These are phyloP conservation scores for Marvania coccoides DNA, from an alignment of 139 green algal genomes.

Conservation along the genomic window DNA sequence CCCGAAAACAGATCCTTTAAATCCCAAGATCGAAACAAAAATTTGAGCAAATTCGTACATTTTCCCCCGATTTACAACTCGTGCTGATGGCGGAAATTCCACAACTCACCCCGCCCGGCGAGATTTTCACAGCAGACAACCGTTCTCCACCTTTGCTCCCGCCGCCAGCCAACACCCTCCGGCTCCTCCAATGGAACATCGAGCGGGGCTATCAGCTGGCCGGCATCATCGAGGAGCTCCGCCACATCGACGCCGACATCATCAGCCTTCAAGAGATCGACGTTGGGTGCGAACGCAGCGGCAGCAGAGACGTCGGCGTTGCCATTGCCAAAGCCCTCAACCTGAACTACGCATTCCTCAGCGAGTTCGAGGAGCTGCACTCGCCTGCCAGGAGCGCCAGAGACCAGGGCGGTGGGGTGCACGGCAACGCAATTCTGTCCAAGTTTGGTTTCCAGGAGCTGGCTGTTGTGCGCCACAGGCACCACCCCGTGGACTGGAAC, in stretches of 20 bases:
- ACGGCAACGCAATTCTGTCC: constrained; percentile 78
- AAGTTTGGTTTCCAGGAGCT: constrained; percentile 48
- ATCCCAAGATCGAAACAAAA: too few relatives aligned
- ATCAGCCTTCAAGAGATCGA: constrained; percentile 77
- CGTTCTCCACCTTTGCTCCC: not conserved
- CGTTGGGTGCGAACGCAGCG: constrained; percentile 65
- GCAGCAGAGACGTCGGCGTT: constrained; percentile 33
- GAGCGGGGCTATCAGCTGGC: constrained; percentile 81
- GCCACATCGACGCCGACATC: constrained; percentile 58
- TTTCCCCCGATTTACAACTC: too few relatives aligned
- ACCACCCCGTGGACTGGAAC: constrained; percentile 75
- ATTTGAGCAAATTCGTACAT: too few relatives aligned
- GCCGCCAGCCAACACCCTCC: not conserved
- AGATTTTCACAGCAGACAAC: not conserved
- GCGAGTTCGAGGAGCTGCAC: constrained; percentile 80
- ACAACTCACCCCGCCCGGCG: constrained; percentile 1
- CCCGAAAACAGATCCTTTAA: too few relatives aligned
- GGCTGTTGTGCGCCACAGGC: constrained; percentile 35
- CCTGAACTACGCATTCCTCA: constrained; percentile 70
- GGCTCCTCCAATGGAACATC: constrained; percentile 70
- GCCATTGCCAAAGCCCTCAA: constrained; percentile 60
- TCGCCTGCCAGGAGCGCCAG: constrained; percentile 28
- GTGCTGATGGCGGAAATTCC: too few relatives aligned
- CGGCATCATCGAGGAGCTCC: constrained; percentile 60
- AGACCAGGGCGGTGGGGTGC: constrained; percentile 70